phyloP scores from a whole-genome alignment of 2,329 filamentous ascomycete species.

The Claviceps africana region DNA sequence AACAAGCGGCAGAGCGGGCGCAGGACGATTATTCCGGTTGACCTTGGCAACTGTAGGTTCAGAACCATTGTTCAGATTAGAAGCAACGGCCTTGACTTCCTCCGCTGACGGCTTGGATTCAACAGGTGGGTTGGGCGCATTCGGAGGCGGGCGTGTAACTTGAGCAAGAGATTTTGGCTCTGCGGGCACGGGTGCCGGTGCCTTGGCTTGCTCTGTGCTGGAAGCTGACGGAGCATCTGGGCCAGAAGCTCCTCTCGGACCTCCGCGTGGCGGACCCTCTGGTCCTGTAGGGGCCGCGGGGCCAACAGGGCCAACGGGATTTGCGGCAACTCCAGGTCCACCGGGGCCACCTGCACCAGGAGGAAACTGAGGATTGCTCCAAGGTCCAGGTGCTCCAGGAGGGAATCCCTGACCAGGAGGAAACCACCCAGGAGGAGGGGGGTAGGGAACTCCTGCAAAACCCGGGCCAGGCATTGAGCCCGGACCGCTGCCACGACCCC shows the following conservation, averaged over 20 bases:
- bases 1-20: constrained; percentile 52
- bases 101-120: constrained; percentile 51
- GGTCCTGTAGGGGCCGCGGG: constrained; percentile 43
- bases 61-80: constrained; percentile 24
- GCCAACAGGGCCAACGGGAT: constrained; percentile 32
- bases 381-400: constrained; percentile 35
- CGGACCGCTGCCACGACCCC: constrained; percentile 37
- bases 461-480: constrained; percentile 44
- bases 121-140: constrained; percentile 48
- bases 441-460: constrained; percentile 65
- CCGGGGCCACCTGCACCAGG: constrained; percentile 26
- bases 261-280: constrained; percentile 40
- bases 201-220: constrained; percentile 32
- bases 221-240: constrained; percentile 33
- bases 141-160: constrained; percentile 29
- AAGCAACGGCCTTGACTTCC: constrained; percentile 30
- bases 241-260: constrained; percentile 24
- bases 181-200: constrained; percentile 30
- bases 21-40: constrained; percentile 33
- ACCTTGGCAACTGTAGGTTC: constrained; percentile 22
- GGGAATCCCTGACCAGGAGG: constrained; percentile 65
- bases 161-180: constrained; percentile 41
- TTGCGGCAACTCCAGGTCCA: not conserved
- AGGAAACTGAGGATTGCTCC: constrained; percentile 46
- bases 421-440: constrained; percentile 65